Evolutionary conservation across 345 rosid genomes (phyloP).

Genomic region (Eucalyptus cloeziana): DNA sequence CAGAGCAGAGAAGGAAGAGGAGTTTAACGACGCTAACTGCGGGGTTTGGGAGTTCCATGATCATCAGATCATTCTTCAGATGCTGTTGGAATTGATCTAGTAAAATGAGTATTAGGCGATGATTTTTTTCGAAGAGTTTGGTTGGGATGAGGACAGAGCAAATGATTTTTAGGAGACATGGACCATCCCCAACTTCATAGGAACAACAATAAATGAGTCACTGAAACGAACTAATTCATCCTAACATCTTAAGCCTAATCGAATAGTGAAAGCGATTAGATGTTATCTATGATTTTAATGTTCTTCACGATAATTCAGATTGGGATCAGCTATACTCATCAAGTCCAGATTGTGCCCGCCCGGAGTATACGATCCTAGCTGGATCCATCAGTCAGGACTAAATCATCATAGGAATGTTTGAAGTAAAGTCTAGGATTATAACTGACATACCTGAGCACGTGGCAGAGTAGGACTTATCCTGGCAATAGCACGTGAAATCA

Average conservation of each 20-base stretch:
- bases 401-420: not conserved
- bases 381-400: not conserved
- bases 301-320: accelerated
- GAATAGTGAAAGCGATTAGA: accelerated
- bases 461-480: accelerated
- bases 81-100: not conserved
- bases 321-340: not conserved
- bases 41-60: not conserved
- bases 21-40: accelerated
- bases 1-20: not conserved
- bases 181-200: not conserved
- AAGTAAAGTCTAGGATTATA: not conserved
- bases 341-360: not conserved
- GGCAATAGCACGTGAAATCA: accelerated
- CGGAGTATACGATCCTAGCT: not conserved
- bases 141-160: not conserved
- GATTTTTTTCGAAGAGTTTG: not conserved
- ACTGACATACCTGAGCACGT: not conserved
- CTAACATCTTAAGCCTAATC: not conserved
- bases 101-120: not conserved
- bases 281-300: accelerated
- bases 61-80: not conserved
- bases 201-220: not conserved
- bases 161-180: not conserved
- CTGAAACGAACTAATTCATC: accelerated